Base-by-base conservation (phyloP, 2,329 filamentous ascomycete genomes). In the Hymenoscyphus albidus region DNA sequence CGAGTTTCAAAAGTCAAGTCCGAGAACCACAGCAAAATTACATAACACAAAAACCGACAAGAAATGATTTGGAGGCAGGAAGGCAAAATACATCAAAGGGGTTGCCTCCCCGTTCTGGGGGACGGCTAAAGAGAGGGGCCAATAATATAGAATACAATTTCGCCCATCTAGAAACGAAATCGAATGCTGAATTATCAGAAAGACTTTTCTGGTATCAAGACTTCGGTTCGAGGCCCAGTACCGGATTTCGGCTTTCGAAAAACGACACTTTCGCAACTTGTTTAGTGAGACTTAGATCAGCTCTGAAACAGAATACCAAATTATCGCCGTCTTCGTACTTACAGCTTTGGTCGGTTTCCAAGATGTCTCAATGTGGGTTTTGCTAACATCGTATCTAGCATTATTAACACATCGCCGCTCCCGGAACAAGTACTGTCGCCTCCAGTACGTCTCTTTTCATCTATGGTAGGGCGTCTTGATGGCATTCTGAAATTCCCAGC, bases 171-270 rank as follows among this genome's bases (percentile, higher is more conserved):
- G 59, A 62, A 39, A 58, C 39, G 22, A 67, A 61, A 39, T 35
- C 54, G 27, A 22, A 61, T 40, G 6, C 12, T 5, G 59, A 67
- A 39, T 38, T 67, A 27, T 10, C 40, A 5, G 65, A 67, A n/a
- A 57, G 42, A 14, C 54, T 64, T 10, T 67, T 64, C 31, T 67
- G 65, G 65, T 67, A 67, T 40, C 65, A 67, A 35, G 62, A 67
- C 13, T 67, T 64, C 44, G 57, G 56, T 14, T 31, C 40, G 6
- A 63, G 61, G 42, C 54, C 61, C 10, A 39, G 42, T 1, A 42
- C 22, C 31, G 22, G n/a, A 13, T 61, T 64, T 32, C 39, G 62
- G 32, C 61, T 67, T 60, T 58, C 56, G 2, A 55, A 58, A 18
- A 42, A 5, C 16, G 62, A 63, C 58, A 64, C 60, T 22, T 67